Base-by-base conservation (phyloP, 176 grass and related monocot genomes). In the Calamus simplicifolius region DNA sequence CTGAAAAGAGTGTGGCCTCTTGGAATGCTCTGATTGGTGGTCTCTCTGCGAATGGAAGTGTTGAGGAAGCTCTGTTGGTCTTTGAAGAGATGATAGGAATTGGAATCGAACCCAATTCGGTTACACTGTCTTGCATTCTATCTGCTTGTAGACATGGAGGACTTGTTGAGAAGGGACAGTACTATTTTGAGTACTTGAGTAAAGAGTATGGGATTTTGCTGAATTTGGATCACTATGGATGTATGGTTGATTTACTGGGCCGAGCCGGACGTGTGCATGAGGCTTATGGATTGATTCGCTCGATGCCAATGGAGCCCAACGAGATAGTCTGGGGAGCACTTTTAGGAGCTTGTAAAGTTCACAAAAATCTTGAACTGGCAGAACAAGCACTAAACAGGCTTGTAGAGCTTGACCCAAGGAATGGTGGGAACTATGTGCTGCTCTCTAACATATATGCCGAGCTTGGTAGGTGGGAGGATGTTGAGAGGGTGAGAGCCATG, bases 11-110 rank as follows among this genome's bases (percentile, higher is more conserved):
- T 59, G 25, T 59, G 16, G 26, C 28, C 15, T 59, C 57, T 29
- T 59, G 57, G 57, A 59, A 59, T 59, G 16, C 57, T 16, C 17
- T 59, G 57, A 59, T 59, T 31, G 57, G 25, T 59, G 57, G 57
- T 4, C 28, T 28, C 17, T 23, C 57, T 26, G 8, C 28, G 27
- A 59, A 59, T 59, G 57, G 57, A 7, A 17, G 16, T 59, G 57
- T 16, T 15, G 25, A 59, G 16, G 57, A 29, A 16, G 57, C 57
- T 13, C 26, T 59, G 16, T 59, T 26, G 16, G 16, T 59, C 57
- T 59, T 59, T 17, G 4, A 16, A 16, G 14, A 59, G 27, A 59
- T 59, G 57, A 16, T 15, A 5, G 5, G 16, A 29, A 59, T 5
- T 14, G 23, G 25, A 59, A 16, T 59, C 5, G 5, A 16, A 16